Evolutionary conservation across 2,329 filamentous ascomycete genomes (phyloP).

Genomic region (Colletotrichum sp.): DNA sequence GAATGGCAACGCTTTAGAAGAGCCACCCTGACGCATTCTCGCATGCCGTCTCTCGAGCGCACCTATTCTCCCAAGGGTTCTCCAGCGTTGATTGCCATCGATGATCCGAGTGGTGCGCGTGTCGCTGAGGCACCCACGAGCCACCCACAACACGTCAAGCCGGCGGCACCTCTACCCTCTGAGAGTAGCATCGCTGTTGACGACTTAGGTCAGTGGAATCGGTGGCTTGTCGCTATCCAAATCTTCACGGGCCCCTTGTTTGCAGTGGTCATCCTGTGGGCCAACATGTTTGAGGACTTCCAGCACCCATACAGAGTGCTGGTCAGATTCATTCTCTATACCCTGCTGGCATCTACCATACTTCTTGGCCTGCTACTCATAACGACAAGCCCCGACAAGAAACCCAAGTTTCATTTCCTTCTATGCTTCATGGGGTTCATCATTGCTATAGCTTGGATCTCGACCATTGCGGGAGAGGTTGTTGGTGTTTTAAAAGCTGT

Average conservation of each 20-base stretch:
- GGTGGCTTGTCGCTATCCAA: conserved; percentile 88
- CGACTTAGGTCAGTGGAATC: conserved; percentile 73
- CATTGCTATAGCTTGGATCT: conserved; percentile 95
- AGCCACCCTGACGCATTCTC: conserved; percentile 42
- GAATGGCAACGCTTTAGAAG: conserved; percentile 67
- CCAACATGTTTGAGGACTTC: conserved; percentile 65
- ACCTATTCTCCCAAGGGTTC: conserved; percentile 31
- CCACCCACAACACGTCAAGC: conserved; percentile 1
- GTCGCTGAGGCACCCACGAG: not conserved
- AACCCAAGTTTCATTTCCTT: conserved; percentile 76
- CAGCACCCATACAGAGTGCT: conserved; percentile 58
- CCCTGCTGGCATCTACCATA: conserved; percentile 72
- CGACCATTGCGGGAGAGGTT: conserved; percentile 92
- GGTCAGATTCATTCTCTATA: conserved; percentile 62
- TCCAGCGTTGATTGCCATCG: conserved; percentile 33
- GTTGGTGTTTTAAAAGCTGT: conserved; percentile 93
- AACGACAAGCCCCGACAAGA: conserved; percentile 70
- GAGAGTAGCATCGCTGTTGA: conserved; percentile 24
- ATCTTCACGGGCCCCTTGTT: conserved; percentile 88
- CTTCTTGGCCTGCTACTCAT: conserved; percentile 70
- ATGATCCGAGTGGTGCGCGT: conserved; percentile 23
- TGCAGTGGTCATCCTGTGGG: conserved; percentile 77
- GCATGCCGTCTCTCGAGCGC: conserved; percentile 25
- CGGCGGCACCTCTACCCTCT: not conserved
- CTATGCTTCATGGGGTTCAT: conserved; percentile 90